Evolutionary conservation across 2,329 filamentous ascomycete genomes (phyloP).

Genomic region (Fusarium setosum): DNA sequence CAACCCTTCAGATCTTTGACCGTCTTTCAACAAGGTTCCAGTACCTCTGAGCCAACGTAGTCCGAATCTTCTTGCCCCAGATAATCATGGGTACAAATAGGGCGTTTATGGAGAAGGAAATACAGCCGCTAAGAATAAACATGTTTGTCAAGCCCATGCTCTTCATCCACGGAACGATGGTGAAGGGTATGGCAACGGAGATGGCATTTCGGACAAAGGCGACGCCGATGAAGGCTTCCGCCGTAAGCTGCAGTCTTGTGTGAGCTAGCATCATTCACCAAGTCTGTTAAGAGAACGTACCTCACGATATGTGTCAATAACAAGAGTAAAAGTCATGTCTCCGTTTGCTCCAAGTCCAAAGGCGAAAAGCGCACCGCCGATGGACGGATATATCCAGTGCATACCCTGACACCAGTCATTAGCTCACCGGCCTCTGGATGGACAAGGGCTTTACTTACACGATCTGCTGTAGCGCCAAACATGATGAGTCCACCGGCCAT

Average conservation of each 20-base stretch:
- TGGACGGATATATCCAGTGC: conserved; percentile 55
- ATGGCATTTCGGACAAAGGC: conserved; percentile 47
- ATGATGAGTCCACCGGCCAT: conserved; percentile 52
- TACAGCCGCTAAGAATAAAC: conserved; percentile 39
- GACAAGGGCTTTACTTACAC: conserved; percentile 36
- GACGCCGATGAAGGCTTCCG: conserved; percentile 46
- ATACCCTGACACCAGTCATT: conserved; percentile 47
- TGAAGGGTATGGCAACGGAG: conserved; percentile 44
- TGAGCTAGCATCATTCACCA: not conserved
- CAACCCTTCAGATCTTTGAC: conserved; percentile 13
- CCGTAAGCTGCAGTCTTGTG: conserved; percentile 21
- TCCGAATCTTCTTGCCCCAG: conserved; percentile 46
- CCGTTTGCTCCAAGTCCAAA: conserved; percentile 53
- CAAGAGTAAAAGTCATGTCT: conserved; percentile 49
- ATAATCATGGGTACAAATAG: conserved; percentile 45
- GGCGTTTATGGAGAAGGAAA: conserved; percentile 38
- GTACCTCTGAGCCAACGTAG: conserved; percentile 35
- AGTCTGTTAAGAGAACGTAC: not conserved
- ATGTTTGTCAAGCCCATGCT: conserved; percentile 46
- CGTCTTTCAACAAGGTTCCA: conserved; percentile 36
- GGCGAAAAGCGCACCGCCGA: conserved; percentile 50
- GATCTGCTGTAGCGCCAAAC: conserved; percentile 51
- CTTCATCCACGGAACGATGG: conserved; percentile 45
- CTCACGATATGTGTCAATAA: conserved; percentile 51
- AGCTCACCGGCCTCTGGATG: not conserved